Base-by-base conservation (phyloP, 441 rosid genomes). In the Arabidopsis lyrata region DNA sequence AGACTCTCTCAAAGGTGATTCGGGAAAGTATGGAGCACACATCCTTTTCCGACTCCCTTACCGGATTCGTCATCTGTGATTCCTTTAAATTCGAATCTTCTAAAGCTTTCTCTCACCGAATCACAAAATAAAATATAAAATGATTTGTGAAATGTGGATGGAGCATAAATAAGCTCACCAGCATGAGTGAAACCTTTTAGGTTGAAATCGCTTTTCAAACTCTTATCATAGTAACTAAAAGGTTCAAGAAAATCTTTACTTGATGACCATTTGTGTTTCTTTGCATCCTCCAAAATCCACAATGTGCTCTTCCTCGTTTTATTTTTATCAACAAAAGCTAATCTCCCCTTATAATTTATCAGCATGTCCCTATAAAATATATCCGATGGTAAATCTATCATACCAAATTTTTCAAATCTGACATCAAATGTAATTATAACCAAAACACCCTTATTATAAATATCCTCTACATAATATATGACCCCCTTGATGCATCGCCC, bases 401-500 rank as follows among this genome's bases (percentile, higher is more conserved):
- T 20, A 35, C 5, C 14, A 8, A 35, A 50, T 1, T 20, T 65
- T 65, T 65, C 70, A 13, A 5, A 32, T 18, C 42, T 47, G 16
- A 47, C 68, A 63, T 63, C 53, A 27, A 64, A 47, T 0, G 57
- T 47, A 35, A 50, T 65, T 50, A 65, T 2, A 20, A 65, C 45
- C 31, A 1, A 12, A 47, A 0, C 44, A 65, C 13, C 0, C 6
- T 4, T 20, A 7, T 27, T 3, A 14, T 7, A n/a, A 5, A 13
- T 6, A 32, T 32, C 8, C 13, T 57, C 63, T 34, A 4, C 0
- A 20, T 57, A 57, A 49, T 69, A 41, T 41, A 69, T 31, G 34
- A 69, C 27, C 24, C 65, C 74, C 5, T 69, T 45, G 34, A 69
- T 69, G 42, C 73, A 57, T 57, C 27, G 56, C 22, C 73, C 58